Conservation (phyloP, 2,329 filamentous ascomycete species). For the Rosellinia necatrix region DNA sequence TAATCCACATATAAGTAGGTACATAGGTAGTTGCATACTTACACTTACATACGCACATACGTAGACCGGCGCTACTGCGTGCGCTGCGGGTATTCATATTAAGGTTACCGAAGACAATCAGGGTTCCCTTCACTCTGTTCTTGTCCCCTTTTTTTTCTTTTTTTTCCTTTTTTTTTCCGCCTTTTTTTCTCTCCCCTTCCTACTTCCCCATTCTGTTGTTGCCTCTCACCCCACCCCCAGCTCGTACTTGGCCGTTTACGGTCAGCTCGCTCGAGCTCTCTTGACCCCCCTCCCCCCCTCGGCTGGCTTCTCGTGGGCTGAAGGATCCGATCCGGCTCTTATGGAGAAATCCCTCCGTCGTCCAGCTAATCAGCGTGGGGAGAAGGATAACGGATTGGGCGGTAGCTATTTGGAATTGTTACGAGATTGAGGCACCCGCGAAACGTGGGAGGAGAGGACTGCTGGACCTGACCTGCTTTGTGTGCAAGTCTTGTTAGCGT, state of each 20-base stretch:
- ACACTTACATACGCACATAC: too few relatives aligned
- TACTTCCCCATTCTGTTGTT: too few relatives aligned
- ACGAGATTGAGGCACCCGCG: conserved; percentile 16
- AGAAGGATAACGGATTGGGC: not conserved
- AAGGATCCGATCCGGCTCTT: conserved; percentile 24
- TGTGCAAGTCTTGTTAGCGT: conserved; percentile 22
- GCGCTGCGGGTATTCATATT: conserved; percentile 21
- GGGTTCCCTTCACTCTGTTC: too few relatives aligned
- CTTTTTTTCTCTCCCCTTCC: not conserved
- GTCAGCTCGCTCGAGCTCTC: conserved; percentile 5
- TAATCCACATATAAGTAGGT: too few relatives aligned
- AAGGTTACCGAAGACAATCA: conserved; percentile 25
- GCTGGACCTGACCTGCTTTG: conserved; percentile 1
- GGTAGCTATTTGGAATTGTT: conserved; percentile 31
- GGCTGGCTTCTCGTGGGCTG: conserved; percentile 22
- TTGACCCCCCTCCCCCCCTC: conserved; percentile 2
- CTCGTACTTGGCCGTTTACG: conserved; percentile 14
- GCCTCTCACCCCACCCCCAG: not conserved
- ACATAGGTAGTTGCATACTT: too few relatives aligned
- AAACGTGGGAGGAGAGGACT: conserved; percentile 26
- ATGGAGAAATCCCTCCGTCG: conserved; percentile 16
- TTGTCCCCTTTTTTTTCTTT: not conserved
- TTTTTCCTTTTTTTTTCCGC: not conserved
- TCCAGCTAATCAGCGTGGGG: conserved; percentile 14
- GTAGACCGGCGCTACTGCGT: conserved; percentile 24